A percentile compares a stretch with the other conserved stretches of the same genome.
Evolutionary conservation across 2,329 filamentous ascomycete species (phyloP).

Genomic region (Saccharata proteae): DNA sequence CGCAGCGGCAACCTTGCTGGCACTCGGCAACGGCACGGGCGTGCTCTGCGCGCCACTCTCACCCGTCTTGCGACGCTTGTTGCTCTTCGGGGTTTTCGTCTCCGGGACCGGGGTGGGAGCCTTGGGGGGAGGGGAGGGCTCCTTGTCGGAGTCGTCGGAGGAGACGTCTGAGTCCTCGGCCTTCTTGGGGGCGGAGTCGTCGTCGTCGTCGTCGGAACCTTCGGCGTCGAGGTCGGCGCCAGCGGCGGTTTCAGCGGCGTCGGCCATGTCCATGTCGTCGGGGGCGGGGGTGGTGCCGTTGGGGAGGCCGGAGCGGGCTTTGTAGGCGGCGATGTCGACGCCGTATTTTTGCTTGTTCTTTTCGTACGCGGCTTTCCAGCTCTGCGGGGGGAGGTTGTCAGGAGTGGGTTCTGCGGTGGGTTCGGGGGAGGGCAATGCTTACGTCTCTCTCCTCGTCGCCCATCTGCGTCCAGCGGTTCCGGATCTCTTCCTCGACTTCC

Average conservation of each 20-base stretch:
- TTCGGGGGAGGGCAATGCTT: constrained; percentile 14
- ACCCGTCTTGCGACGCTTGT: constrained; percentile 9
- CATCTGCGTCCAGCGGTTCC: constrained; percentile 75
- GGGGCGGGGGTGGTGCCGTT: background rate
- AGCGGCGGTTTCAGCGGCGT: constrained; percentile 1
- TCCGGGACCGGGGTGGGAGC: constrained; percentile 6
- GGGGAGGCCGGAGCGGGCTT: background rate
- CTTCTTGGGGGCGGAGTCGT: background rate
- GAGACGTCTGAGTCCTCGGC: background rate
- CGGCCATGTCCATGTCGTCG: constrained; percentile 7
- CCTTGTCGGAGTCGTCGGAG: constrained; percentile 1
- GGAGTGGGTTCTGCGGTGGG: background rate
- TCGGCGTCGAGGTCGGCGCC: background rate
- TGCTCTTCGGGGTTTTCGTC: constrained; percentile 8
- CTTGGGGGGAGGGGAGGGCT: constrained; percentile 7
- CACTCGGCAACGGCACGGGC: constrained; percentile 6
- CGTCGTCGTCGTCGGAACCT: background rate
- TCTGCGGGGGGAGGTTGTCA: constrained; percentile 2
- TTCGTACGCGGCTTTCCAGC: constrained; percentile 5
- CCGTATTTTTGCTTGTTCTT: constrained; percentile 5
- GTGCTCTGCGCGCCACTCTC: constrained; percentile 5
- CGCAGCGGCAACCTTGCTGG: constrained; percentile 2
- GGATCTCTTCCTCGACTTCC: constrained; percentile 65
- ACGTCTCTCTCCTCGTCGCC: constrained; percentile 58
- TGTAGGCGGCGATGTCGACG: constrained; percentile 6